phyloP scores from a whole-genome alignment of 192 early-diverging fungal species.

The Lobosporangium transversale region DNA sequence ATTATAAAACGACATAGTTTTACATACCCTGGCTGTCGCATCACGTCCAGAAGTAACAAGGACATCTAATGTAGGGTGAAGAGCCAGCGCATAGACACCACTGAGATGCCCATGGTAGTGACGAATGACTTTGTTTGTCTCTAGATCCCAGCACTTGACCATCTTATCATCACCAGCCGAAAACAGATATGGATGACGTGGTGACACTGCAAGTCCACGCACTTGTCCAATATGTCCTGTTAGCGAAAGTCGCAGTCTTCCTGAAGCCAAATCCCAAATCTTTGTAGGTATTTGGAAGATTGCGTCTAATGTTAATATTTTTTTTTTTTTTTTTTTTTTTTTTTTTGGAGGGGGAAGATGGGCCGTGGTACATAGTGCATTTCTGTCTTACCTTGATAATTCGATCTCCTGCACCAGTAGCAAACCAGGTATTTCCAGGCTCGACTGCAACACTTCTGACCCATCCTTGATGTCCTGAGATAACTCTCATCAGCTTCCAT shows the following conservation, averaged over 20 bases:
- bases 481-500: slow-evolving; percentile 98
- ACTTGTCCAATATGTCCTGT: slow-evolving; percentile 98
- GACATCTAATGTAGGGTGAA: slow-evolving; percentile 96
- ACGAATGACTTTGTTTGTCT: slow-evolving; percentile 98
- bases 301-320: too few species aligned
- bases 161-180: slow-evolving; percentile 98
- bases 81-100: slow-evolving; percentile 89
- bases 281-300: slow-evolving; percentile 20
- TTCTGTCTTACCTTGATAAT: slow-evolving; percentile 84
- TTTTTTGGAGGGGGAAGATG: too few species aligned
- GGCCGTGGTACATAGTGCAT: neutral
- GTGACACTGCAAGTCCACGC: slow-evolving; percentile 92
- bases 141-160: slow-evolving; percentile 99
- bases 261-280: slow-evolving; percentile 99
- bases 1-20: too few species aligned
- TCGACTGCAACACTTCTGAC: slow-evolving; percentile 93
- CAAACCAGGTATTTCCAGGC: slow-evolving; percentile 98
- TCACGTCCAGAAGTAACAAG: slow-evolving; percentile 96
- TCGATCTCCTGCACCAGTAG: slow-evolving; percentile 95
- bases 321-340: too few species aligned
- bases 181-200: slow-evolving; percentile 97
- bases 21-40: slow-evolving; percentile 87
- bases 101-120: slow-evolving; percentile 98
- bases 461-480: slow-evolving; percentile 98
- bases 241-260: slow-evolving; percentile 92